Conservation (phyloP, 208 protist species). For the Tritrichomonas foetus region DNA sequence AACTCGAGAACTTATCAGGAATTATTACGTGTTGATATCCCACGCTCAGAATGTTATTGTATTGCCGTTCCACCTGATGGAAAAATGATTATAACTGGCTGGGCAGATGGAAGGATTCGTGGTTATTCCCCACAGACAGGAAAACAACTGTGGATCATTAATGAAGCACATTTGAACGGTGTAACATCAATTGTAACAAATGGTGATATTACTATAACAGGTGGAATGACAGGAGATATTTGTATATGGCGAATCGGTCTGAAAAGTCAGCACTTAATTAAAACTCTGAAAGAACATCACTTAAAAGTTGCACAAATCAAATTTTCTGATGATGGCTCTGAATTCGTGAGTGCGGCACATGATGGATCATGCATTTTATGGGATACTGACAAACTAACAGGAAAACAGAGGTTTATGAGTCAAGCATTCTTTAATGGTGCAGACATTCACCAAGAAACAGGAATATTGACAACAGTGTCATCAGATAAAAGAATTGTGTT, state of each 20-base stretch:
- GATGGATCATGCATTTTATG: slow-evolving; percentile 86
- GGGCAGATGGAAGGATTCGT: slow-evolving; percentile 82
- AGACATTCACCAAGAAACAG: neutral
- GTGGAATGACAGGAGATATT: slow-evolving; percentile 75
- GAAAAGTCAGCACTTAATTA: slow-evolving; percentile 65
- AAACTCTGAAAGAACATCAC: slow-evolving; percentile 87
- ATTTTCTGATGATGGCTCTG: slow-evolving; percentile 68
- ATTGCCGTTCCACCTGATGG: slow-evolving; percentile 77
- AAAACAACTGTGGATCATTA: slow-evolving; percentile 79
- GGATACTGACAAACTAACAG: slow-evolving; percentile 59
- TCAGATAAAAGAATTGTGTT: slow-evolving; percentile 64
- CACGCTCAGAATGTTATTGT: slow-evolving; percentile 75
- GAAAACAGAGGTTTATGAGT: neutral
- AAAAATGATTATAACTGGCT: slow-evolving; percentile 76
- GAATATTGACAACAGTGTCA: neutral
- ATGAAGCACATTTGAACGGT: slow-evolving; percentile 81
- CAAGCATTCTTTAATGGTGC: slow-evolving; percentile 29
- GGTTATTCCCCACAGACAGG: slow-evolving; percentile 80
- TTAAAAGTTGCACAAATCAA: slow-evolving; percentile 69
- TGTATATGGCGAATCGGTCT: slow-evolving; percentile 70
- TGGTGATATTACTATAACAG: slow-evolving; percentile 71
- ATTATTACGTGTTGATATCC: slow-evolving; percentile 80
- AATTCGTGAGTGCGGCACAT: slow-evolving; percentile 77
- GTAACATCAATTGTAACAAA: slow-evolving; percentile 78
- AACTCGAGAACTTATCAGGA: slow-evolving; percentile 73